Percentiles rank a stretch among this genome's conserved stretches.
Evolutionary conservation across 768 basidiomycete species (phyloP).

Genomic region (Rhizopogon sp.): DNA sequence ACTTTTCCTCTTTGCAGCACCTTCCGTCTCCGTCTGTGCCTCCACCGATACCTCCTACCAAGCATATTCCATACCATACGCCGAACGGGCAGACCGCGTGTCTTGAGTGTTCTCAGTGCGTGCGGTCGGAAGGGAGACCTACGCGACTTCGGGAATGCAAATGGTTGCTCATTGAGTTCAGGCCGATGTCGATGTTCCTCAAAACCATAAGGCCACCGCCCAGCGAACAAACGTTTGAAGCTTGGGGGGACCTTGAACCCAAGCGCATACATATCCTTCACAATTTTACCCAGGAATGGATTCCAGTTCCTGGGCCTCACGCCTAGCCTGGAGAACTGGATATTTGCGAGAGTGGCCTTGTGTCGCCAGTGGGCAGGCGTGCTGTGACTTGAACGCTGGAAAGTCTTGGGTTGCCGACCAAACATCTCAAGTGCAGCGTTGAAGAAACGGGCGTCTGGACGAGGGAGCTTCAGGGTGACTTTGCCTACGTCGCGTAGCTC

Average conservation of each 20-base stretch:
- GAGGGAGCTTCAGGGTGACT: conserved; percentile 30
- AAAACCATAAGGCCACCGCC: conserved; percentile 22
- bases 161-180: conserved; percentile 19
- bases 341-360: conserved; percentile 21
- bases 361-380: conserved; percentile 25
- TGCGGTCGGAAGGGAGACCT: conserved; percentile 17
- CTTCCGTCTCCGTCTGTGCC: conserved; percentile 6
- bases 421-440: conserved; percentile 53
- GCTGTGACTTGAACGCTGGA: conserved; percentile 11
- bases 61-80: conserved; percentile 20
- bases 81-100: conserved; percentile 29
- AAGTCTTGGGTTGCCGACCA: conserved; percentile 16
- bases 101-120: conserved; percentile 22
- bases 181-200: conserved; percentile 9
- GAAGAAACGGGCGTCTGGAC: conserved; percentile 63
- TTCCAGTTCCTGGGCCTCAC: conserved; percentile 22
- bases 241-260: conserved; percentile 38
- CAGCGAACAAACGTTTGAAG: conserved; percentile 35
- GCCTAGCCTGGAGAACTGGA: conserved; percentile 24
- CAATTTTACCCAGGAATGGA: conserved; percentile 31
- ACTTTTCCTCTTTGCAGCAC: conserved; percentile 20
- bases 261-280: conserved; percentile 32
- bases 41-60: conserved; percentile 14
- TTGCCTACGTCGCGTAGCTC: conserved; percentile 18
- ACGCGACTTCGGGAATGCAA: conserved; percentile 18